Conservation (phyloP, 306 rosid species). For the Begonia masoniana region DNA sequence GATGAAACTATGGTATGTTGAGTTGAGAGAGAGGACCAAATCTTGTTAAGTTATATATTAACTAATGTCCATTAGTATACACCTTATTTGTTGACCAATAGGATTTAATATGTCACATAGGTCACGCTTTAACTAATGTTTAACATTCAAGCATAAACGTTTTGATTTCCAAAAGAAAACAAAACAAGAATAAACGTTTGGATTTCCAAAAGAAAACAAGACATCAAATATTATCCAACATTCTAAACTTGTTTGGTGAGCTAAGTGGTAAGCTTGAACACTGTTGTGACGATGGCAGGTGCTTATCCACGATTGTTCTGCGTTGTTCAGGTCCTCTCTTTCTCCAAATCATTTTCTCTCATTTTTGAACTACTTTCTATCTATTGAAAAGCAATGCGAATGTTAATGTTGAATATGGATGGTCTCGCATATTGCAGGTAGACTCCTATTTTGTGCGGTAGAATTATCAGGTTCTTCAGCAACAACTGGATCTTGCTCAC, state of each 20-base stretch:
- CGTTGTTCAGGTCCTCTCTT: conserved; percentile 56
- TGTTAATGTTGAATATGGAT: neutral
- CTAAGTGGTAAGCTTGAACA: conserved; percentile 6
- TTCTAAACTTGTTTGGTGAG: conserved; percentile 7
- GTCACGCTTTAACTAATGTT: too few relatives aligned
- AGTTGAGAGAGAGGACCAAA: too few relatives aligned
- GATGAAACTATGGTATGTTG: too few relatives aligned
- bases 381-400: neutral
- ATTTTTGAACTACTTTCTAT: neutral
- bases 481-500: conserved; percentile 59
- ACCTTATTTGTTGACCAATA: too few relatives aligned
- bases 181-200: too few relatives aligned
- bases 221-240: too few relatives aligned
- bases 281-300: conserved; percentile 30
- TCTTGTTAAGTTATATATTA: too few relatives aligned
- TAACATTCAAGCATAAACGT: too few relatives aligned
- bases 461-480: conserved; percentile 73
- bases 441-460: conserved; percentile 80
- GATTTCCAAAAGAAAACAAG: too few relatives aligned
- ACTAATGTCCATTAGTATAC: too few relatives aligned
- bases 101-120: too few relatives aligned
- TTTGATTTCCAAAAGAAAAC: too few relatives aligned
- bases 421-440: conserved; percentile 35
- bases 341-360: neutral
- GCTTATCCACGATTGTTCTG: conserved; percentile 39